Base-by-base conservation (phyloP, 2,329 filamentous ascomycete species). In the Penicillium oxalicum region DNA sequence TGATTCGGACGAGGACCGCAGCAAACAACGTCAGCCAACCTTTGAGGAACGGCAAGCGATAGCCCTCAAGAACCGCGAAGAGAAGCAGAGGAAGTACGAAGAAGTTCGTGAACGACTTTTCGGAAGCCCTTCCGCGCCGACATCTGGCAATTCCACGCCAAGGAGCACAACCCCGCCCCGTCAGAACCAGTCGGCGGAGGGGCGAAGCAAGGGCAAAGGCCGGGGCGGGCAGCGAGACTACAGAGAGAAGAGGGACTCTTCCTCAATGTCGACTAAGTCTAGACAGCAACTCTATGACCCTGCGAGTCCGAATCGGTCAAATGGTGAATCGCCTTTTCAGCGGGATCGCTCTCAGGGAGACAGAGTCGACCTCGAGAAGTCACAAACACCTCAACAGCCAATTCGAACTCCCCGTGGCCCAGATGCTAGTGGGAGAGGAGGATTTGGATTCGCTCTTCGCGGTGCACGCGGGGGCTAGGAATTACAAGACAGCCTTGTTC, bases 1-100 rank as follows among this genome's bases (percentile, higher is more conserved):
- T 9, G 84, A 87, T 37, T 86, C 83, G 26, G 81, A 86, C 45
- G 80, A 84, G 26, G 80, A 82, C 47, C 70, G 73, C 42, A 70
- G 74, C 46, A 82, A 80, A 64, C 79, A 81, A 54, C 74, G 77
- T 18, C 82, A 83, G 58, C 79, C 82, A 38, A 86, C 82, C 0
- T 80, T 85, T 3, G 87, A 91, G 60, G 86, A 95, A 72, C 80
- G 90, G 32, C 83, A 87, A 53, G 80, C 83, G 25, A 86, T 86
- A 62, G 87, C 91, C 45, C 82, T 89, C 65, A 78, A 80, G 42
- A 88, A 95, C 59, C 80, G 83, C 8, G 90, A 94, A 63, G 90
- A 95, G 72, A 95, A 93, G 73, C 87, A 95, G 73, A 83, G 83
- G 48, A 86, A 87, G 52, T 96, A 96, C 66, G 87, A 94, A 52